These are phyloP conservation scores for Silene latifolia DNA, from an alignment of 148 eudicot genomes.

Conservation along the genomic window DNA sequence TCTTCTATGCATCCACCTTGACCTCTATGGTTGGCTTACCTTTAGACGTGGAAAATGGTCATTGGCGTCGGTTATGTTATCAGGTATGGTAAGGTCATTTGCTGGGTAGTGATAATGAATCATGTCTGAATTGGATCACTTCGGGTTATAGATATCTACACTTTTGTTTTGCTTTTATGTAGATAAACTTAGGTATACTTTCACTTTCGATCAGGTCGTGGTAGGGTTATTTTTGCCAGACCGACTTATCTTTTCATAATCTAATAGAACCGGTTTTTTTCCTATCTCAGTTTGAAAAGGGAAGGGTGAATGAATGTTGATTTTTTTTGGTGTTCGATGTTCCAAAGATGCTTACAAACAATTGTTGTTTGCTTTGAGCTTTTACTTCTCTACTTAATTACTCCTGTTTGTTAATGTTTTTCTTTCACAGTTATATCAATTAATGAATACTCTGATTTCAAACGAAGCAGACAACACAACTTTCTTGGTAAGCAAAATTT, in stretches of 20 bases:
- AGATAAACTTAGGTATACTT: no score
- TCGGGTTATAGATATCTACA: no score
- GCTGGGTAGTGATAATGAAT: background rate
- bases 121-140: background rate
- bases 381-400: background rate
- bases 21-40: background rate
- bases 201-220: background rate
- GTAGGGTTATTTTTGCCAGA: background rate
- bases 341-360: background rate
- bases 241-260: background rate
- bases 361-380: conserved; percentile 3
- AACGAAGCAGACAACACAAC: conserved; percentile 42
- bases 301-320: background rate
- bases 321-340: background rate
- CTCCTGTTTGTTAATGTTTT: background rate
- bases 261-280: background rate
- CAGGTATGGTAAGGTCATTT: background rate
- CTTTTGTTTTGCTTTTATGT: no score
- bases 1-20: background rate
- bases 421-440: conserved; percentile 58
- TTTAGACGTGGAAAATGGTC: background rate
- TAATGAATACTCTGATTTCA: conserved; percentile 59
- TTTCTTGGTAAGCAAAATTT: conserved; percentile 42
- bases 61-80: background rate
- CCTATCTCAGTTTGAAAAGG: background rate